Percentiles rank a stretch among this genome's conserved stretches.
Evolutionary conservation across 2,329 filamentous ascomycete genomes (phyloP).

Genomic region (Hypoxylon sp.): DNA sequence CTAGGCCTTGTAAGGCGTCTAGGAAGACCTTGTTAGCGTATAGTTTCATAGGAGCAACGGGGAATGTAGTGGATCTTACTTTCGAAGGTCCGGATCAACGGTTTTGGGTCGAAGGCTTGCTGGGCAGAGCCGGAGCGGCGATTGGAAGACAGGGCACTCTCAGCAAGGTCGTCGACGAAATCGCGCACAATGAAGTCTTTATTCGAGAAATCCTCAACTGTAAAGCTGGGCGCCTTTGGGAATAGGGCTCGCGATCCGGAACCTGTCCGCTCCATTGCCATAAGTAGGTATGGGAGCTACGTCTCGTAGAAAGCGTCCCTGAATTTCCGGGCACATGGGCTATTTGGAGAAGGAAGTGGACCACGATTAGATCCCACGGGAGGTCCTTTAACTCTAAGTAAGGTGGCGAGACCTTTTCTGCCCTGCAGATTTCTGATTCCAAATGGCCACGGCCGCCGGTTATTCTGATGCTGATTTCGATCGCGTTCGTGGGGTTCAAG

Average conservation of each 20-base stretch:
- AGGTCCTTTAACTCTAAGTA: background rate
- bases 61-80: conserved; percentile 60
- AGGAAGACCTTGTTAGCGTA: conserved; percentile 46
- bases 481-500: background rate
- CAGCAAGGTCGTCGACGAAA: conserved; percentile 94
- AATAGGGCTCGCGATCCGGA: conserved; percentile 77
- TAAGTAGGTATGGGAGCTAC: conserved; percentile 41
- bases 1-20: conserved; percentile 78
- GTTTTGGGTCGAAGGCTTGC: conserved; percentile 91
- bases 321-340: background rate
- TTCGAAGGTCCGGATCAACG: conserved; percentile 95
- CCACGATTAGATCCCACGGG: background rate
- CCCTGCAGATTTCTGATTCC: background rate
- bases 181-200: conserved; percentile 98
- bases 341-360: background rate
- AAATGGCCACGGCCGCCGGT: background rate
- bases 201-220: conserved; percentile 87
- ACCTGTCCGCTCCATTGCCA: conserved; percentile 60
- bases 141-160: conserved; percentile 82
- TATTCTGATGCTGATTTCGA: background rate
- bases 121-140: conserved; percentile 80
- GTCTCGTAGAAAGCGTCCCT: conserved; percentile 43
- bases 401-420: background rate
- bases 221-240: conserved; percentile 85
- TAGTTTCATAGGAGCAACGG: background rate